Evolutionary conservation across 305 asterid genomes (phyloP).

Genomic region (Fraxinus velutina): DNA sequence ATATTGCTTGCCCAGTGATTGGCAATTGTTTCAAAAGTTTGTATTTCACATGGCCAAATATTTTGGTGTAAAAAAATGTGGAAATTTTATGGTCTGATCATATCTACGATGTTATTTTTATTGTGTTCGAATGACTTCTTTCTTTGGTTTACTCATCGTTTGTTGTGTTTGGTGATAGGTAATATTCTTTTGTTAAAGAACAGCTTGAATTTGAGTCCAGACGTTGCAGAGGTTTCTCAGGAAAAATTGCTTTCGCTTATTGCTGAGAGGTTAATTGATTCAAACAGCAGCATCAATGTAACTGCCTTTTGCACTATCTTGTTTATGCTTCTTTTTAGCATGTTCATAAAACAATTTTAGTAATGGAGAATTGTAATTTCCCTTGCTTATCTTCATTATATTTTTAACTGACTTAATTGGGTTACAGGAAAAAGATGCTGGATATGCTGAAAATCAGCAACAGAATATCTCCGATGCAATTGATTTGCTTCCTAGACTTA

Average conservation of each 20-base stretch:
- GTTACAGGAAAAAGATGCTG: constrained; percentile 69
- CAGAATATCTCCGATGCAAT: constrained; percentile 91
- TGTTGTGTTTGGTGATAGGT: constrained; percentile 44
- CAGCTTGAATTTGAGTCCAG: constrained; percentile 73
- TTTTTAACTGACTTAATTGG: constrained; percentile 24
- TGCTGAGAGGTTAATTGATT: constrained; percentile 78
- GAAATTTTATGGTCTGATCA: neutral
- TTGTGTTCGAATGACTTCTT: neutral
- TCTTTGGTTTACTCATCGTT: constrained; percentile 18
- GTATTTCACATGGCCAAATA: neutral
- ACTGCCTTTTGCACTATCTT: constrained; percentile 20
- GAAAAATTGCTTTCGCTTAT: constrained; percentile 56
- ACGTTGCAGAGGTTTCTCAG: constrained; percentile 78
- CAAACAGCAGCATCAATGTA: constrained; percentile 65
- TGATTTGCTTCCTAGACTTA: constrained; percentile 88
- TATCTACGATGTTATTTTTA: neutral
- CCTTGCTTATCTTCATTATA: constrained; percentile 22
- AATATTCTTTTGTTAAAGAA: constrained; percentile 77
- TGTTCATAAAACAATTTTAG: constrained; percentile 3
- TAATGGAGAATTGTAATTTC: constrained; percentile 10
- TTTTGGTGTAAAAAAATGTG: neutral
- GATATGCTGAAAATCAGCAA: constrained; percentile 74
- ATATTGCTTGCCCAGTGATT: neutral
- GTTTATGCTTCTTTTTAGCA: constrained; percentile 1
- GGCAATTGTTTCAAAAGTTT: neutral